Conservation (phyloP, 345 rosid genomes). For the Bruguiera parviflora region DNA sequence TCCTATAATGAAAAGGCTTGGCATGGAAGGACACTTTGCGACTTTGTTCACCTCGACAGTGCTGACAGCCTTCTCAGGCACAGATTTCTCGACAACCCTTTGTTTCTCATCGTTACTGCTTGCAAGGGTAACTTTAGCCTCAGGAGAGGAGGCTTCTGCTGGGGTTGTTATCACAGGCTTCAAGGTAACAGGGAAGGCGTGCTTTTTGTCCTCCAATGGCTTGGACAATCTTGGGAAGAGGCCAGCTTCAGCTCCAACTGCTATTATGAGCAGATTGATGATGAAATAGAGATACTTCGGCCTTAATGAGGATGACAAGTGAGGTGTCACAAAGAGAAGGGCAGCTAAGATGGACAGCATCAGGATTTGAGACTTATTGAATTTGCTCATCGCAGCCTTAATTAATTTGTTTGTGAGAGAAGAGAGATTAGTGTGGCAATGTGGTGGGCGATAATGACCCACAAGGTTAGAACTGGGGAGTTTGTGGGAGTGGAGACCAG, state of each 20-base stretch:
- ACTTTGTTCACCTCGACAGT: conserved; percentile 20
- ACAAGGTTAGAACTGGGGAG: neutral
- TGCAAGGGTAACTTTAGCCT: conserved; percentile 6
- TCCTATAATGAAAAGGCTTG: conserved; percentile 62
- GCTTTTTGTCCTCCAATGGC: conserved; percentile 29
- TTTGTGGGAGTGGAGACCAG: conserved; percentile 19
- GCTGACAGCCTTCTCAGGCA: conserved; percentile 27
- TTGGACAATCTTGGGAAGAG: conserved; percentile 45
- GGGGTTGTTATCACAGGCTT: conserved; percentile 13
- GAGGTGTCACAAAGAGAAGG: conserved; percentile 46
- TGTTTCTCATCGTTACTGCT: conserved; percentile 16
- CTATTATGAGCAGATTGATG: conserved; percentile 54
- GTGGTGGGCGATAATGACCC: neutral
- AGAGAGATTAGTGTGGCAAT: neutral
- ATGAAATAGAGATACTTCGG: conserved; percentile 54
- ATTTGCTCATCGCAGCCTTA: conserved; percentile 35
- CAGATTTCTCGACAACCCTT: conserved; percentile 34
- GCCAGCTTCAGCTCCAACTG: conserved; percentile 66
- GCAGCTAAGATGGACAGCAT: conserved; percentile 39
- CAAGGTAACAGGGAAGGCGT: conserved; percentile 8
- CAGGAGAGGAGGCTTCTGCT: conserved; percentile 4
- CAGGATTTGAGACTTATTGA: conserved; percentile 44
- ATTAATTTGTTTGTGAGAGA: neutral
- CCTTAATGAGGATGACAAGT: conserved; percentile 46
- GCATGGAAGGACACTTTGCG: conserved; percentile 51